Percentiles rank a stretch among this genome's conserved stretches.
Conservation (phyloP, 345 rosid genomes). For the Eucalyptus brandiana region DNA sequence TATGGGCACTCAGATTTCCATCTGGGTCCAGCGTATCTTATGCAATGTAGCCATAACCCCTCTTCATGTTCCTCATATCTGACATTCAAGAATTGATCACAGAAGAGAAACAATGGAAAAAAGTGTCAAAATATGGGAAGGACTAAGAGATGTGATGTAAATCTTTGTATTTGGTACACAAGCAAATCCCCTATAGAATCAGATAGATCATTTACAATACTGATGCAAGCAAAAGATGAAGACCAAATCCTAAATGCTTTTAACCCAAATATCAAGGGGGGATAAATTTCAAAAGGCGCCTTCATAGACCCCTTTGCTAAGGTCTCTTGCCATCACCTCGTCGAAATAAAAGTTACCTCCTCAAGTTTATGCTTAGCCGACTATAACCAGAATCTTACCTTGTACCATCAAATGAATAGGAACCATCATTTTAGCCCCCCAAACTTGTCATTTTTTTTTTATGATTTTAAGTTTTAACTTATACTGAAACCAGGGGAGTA, state of each 20-base stretch:
- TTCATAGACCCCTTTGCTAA: not conserved
- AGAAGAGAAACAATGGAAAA: not conserved
- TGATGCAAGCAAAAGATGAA: not conserved
- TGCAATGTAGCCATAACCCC: conserved; percentile 70
- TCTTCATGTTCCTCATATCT: conserved; percentile 58
- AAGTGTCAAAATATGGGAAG: not conserved
- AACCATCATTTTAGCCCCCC: not conserved
- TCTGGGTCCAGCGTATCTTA: conserved; percentile 66
- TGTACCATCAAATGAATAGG: not conserved
- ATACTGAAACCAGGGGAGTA: not conserved
- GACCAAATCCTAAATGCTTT: not conserved
- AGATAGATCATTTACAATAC: not conserved
- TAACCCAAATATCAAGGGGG: not conserved
- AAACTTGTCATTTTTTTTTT: not conserved
- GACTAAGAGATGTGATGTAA: not conserved
- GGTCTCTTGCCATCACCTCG: not conserved
- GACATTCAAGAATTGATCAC: not conserved
- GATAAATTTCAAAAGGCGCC: not conserved
- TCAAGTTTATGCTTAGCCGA: not conserved
- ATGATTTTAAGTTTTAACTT: not conserved
- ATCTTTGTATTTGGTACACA: not conserved
- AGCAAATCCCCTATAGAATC: not conserved
- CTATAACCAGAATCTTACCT: not conserved
- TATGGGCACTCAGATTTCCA: conserved; percentile 73
- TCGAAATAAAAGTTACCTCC: not conserved